Percentiles rank a stretch among this genome's conserved stretches.
Evolutionary conservation across 345 rosid species (phyloP).

Genomic region (Hibiscus trionum): DNA sequence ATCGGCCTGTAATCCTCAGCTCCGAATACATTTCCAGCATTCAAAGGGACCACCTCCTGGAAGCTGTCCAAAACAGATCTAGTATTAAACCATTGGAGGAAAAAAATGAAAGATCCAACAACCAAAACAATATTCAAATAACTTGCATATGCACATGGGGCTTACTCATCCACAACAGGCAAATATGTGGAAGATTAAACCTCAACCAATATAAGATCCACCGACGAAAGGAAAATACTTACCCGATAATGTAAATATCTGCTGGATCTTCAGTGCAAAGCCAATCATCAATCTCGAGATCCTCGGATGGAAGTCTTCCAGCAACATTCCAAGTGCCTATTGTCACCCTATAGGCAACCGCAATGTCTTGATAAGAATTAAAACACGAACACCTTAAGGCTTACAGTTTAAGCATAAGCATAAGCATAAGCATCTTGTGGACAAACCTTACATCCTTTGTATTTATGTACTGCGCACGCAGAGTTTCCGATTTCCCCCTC

Average conservation of each 20-base stretch:
- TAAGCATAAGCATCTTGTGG: not conserved
- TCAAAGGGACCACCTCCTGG: constrained; percentile 96
- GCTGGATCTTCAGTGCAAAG: constrained; percentile 71
- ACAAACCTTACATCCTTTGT: constrained; percentile 83
- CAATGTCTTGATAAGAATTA: not conserved
- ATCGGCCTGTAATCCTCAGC: constrained; percentile 88
- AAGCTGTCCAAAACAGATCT: constrained; percentile 39
- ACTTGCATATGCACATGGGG: not conserved
- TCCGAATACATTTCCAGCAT: constrained; percentile 90
- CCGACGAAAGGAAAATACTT: constrained; percentile 3
- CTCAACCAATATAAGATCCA: not conserved
- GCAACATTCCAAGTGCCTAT: constrained; percentile 98
- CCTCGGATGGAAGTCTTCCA: constrained; percentile 67
- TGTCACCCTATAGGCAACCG: constrained; percentile 46
- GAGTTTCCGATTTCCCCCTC: constrained; percentile 93
- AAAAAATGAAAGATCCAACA: not conserved
- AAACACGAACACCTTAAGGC: not conserved
- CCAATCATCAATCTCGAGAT: constrained; percentile 83
- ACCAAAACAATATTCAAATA: not conserved
- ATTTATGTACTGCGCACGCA: constrained; percentile 86
- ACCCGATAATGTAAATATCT: constrained; percentile 92
- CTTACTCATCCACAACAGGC: not conserved
- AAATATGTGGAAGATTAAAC: constrained; percentile 3
- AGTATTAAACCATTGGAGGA: not conserved
- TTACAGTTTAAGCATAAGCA: not conserved